phyloP scores from a whole-genome alignment of 768 basidiomycete genomes.

The Suillus sp. region DNA sequence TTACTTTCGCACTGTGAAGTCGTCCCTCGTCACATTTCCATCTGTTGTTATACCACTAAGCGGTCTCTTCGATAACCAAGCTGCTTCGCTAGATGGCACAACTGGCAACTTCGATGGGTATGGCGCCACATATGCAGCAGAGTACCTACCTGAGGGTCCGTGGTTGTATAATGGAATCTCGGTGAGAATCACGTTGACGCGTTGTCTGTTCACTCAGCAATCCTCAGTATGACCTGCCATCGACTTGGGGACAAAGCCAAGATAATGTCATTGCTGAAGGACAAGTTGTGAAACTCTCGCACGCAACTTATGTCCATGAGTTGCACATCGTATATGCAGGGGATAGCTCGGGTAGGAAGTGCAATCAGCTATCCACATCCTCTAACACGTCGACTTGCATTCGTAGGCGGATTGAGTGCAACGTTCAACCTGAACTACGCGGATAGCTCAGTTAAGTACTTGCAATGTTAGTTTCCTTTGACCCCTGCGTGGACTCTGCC shows the following conservation, averaged over 20 bases:
- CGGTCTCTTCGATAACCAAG: slow-evolving; percentile 43
- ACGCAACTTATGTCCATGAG: slow-evolving; percentile 44
- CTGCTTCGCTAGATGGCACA: slow-evolving; percentile 42
- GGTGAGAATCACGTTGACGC: slow-evolving; percentile 25
- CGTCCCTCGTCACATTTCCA: slow-evolving; percentile 31
- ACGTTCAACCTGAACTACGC: slow-evolving; percentile 41
- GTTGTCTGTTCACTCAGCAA: not conserved
- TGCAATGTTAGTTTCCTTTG: slow-evolving; percentile 34
- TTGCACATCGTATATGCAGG: slow-evolving; percentile 52
- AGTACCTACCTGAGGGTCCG: slow-evolving; percentile 41
- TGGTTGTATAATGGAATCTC: slow-evolving; percentile 43
- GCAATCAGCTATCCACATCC: not conserved
- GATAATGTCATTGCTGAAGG: slow-evolving; percentile 50
- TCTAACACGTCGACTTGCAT: not conserved
- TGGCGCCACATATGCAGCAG: slow-evolving; percentile 43
- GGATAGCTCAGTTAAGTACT: slow-evolving; percentile 36
- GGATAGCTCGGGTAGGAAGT: slow-evolving; percentile 38
- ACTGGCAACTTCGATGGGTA: slow-evolving; percentile 41
- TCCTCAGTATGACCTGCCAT: slow-evolving; percentile 46
- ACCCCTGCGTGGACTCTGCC: not conserved
- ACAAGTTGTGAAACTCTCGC: slow-evolving; percentile 40
- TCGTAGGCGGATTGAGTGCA: slow-evolving; percentile 34
- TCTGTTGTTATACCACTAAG: slow-evolving; percentile 35
- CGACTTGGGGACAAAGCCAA: slow-evolving; percentile 39
- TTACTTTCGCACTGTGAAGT: slow-evolving; percentile 16